A percentile compares a stretch with the other conserved stretches of the same genome.
Evolutionary conservation across 345 rosid genomes (phyloP).

Genomic region (Turnera subulata): DNA sequence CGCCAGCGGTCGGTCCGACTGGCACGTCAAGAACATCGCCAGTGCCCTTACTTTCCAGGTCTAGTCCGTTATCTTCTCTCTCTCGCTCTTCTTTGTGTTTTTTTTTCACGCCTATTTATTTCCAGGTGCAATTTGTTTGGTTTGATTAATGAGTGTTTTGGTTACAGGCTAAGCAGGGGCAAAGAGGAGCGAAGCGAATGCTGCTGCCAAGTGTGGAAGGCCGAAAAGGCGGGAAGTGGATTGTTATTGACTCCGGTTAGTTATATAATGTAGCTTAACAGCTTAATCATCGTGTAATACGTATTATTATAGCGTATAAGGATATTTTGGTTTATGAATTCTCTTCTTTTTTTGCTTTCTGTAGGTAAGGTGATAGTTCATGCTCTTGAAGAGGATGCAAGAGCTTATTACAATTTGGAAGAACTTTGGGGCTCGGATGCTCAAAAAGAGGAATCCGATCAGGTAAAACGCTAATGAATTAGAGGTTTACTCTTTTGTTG

Average conservation of each 20-base stretch:
- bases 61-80: neutral
- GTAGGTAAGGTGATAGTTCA: slow-evolving; percentile 76
- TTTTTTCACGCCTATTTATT: neutral
- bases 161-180: slow-evolving; percentile 81
- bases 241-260: slow-evolving; percentile 78
- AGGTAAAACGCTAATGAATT: slow-evolving; percentile 30
- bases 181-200: slow-evolving; percentile 58
- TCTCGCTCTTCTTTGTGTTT: neutral
- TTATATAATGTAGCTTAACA: too few relatives aligned
- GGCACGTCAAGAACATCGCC: slow-evolving; percentile 91
- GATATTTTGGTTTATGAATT: neutral
- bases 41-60: slow-evolving; percentile 73
- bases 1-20: slow-evolving; percentile 83
- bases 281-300: neutral
- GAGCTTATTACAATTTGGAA: slow-evolving; percentile 80
- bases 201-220: slow-evolving; percentile 69
- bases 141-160: neutral
- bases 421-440: slow-evolving; percentile 44
- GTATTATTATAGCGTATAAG: neutral
- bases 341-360: neutral
- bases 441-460: slow-evolving; percentile 33
- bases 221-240: slow-evolving; percentile 73
- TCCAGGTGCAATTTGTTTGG: neutral
- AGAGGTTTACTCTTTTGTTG: neutral
- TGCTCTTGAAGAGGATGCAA: slow-evolving; percentile 93